Evolutionary conservation across 805 yeast species (phyloP).

Genomic region (Myxozyma neotropica): DNA sequence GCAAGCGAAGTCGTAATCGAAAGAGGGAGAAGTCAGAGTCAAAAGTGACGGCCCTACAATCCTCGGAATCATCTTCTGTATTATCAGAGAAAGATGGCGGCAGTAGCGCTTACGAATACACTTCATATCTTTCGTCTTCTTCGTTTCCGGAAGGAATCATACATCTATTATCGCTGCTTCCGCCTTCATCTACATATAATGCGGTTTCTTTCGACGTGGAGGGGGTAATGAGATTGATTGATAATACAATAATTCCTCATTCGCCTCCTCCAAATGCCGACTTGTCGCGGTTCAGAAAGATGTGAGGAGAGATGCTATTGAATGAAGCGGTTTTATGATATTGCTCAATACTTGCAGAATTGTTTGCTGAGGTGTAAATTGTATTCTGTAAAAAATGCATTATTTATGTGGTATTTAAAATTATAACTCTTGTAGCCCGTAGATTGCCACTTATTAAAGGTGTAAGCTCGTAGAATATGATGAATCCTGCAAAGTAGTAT

Average conservation of each 20-base stretch:
- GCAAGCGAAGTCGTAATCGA: slow-evolving; percentile 27
- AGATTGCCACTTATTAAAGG: too few species aligned
- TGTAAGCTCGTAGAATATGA: too few species aligned
- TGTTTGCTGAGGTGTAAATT: too few species aligned
- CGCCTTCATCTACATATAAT: slow-evolving; percentile 59
- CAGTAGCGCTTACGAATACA: neutral
- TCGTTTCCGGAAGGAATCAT: slow-evolving; percentile 37
- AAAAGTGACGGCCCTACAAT: slow-evolving; percentile 1
- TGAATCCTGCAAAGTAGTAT: too few species aligned
- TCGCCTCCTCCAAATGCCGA: slow-evolving; percentile 29
- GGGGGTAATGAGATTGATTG: slow-evolving; percentile 49
- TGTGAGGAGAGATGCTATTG: neutral
- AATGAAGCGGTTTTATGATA: neutral
- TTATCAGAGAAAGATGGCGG: neutral
- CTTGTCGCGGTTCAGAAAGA: slow-evolving; percentile 15
- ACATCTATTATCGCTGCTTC: slow-evolving; percentile 59
- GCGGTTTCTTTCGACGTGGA: slow-evolving; percentile 58
- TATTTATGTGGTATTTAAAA: too few species aligned
- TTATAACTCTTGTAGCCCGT: too few species aligned
- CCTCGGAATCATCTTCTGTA: neutral
- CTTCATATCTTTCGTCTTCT: neutral
- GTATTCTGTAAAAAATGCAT: too few species aligned
- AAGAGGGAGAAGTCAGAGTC: slow-evolving; percentile 19
- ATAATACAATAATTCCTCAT: slow-evolving; percentile 37
- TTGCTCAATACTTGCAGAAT: too few species aligned